Base-by-base conservation (phyloP, 106 monocot genomes). In the Apostasia ramifera region DNA sequence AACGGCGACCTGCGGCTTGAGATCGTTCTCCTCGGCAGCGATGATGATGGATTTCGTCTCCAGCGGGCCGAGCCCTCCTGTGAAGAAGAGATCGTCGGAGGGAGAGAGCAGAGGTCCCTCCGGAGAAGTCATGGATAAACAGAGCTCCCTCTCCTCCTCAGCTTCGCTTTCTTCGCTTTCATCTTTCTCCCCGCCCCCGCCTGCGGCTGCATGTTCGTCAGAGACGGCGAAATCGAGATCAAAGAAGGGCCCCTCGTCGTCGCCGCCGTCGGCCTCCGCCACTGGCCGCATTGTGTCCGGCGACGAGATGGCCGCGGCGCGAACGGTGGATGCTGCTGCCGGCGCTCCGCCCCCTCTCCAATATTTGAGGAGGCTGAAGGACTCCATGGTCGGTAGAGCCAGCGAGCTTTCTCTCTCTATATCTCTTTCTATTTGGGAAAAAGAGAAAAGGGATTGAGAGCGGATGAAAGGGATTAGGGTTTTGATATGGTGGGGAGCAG, bases 231-330 rank as follows among this genome's bases (percentile, higher is more conserved):
- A 81, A 64, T 88, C 84, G 15, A 88, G 81, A 63, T 88, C 88
- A 73, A 88, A 84, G 84, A 88, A 88, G 49, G 88, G 74, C 9
- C 84, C 83, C 4, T 87, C 87, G 69, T 83, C 87, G 39, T 68
- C 66, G 12, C 40, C 76, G 39, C 43, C 66, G 8, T 53, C 48
- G 2, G 77, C 73, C 46, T 37, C 26, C 48, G 62, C 59, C 40
- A 49, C 57, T 59, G 78, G 69, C 9, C 47, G 75, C 13, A 8
- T 48, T 9, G 40, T 12, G 8, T 59, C 51, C 6, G 48, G 55
- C 10, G 9, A 13, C 1, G 55, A 77, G 11, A 40, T 57, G 9
- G 8, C 37, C 9, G 43, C 40, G 55, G 55, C 5, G 12, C 41
- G 40, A 5, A n/a, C 8, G 14, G 12, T 58, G 57, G 61, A 26